These are phyloP conservation scores for Lactuca saligna DNA, from an alignment of 129 eudicot species.

Conservation along the genomic window DNA sequence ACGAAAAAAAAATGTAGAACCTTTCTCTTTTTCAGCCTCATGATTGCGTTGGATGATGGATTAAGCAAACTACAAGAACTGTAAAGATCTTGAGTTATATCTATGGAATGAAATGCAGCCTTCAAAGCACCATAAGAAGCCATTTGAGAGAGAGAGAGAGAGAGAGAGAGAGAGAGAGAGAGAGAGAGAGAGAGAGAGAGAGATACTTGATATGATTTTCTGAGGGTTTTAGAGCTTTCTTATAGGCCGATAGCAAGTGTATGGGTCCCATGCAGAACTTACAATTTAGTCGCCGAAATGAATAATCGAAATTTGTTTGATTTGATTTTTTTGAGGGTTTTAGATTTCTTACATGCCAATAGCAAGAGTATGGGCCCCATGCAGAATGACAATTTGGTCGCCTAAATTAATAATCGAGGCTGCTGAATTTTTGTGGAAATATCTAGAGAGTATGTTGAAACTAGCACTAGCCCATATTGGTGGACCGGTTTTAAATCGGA, in stretches of 20 bases:
- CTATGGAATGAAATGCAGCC: slow-evolving; percentile 8
- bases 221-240: not conserved
- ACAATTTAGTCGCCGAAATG: not conserved
- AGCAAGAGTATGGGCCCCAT: not conserved
- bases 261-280: not conserved
- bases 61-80: slow-evolving; percentile 14
- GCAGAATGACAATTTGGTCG: not conserved
- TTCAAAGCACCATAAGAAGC: slow-evolving; percentile 27
- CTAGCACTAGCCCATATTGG: too few species aligned
- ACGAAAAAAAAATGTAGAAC: slow-evolving; percentile 21
- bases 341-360: not conserved
- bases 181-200: not conserved
- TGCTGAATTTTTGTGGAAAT: not conserved
- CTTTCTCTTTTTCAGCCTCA: slow-evolving; percentile 25
- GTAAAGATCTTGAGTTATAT: slow-evolving; percentile 18
- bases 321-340: not conserved
- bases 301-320: not conserved
- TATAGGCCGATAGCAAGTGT: not conserved
- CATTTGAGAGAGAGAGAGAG: not conserved
- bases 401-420: not conserved
- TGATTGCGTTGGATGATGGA: slow-evolving; percentile 11
- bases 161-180: not conserved
- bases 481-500: too few species aligned
- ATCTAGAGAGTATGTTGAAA: not conserved
- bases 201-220: not conserved